Conservation (phyloP, 1,284 basidiomycete species). For the Thelephora terrestris region DNA sequence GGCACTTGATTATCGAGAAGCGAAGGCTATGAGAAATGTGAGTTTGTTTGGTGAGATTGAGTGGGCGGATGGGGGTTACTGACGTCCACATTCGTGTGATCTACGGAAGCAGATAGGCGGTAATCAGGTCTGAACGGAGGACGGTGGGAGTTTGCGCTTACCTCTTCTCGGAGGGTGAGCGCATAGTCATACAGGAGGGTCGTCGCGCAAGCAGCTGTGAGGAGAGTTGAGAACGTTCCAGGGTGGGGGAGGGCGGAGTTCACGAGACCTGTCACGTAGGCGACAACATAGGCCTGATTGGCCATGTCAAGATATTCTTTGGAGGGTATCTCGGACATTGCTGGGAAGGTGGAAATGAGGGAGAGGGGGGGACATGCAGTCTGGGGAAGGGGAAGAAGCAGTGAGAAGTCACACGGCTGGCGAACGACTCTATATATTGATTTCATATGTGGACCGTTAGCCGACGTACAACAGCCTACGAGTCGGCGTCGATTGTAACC, state of each 20-base stretch:
- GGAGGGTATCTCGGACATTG: neutral
- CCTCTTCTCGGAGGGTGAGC: neutral
- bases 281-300: neutral
- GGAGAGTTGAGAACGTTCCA: too few species aligned
- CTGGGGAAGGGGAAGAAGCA: neutral
- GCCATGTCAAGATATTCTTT: neutral
- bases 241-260: too few species aligned
- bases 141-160: neutral
- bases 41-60: neutral
- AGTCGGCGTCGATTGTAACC: conserved; percentile 22
- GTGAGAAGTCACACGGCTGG: neutral
- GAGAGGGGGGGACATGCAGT: neutral
- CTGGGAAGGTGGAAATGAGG: neutral
- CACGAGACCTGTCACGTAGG: neutral
- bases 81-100: conserved; percentile 1
- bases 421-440: neutral
- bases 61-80: neutral
- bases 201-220: neutral
- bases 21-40: neutral
- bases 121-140: neutral
- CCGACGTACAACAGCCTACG: conserved; percentile 20
- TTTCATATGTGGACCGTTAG: neutral
- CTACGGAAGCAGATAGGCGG: neutral
- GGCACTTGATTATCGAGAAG: neutral
- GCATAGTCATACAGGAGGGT: neutral